phyloP scores from a whole-genome alignment of 129 eudicot genomes.

The Cynara cardunculus region DNA sequence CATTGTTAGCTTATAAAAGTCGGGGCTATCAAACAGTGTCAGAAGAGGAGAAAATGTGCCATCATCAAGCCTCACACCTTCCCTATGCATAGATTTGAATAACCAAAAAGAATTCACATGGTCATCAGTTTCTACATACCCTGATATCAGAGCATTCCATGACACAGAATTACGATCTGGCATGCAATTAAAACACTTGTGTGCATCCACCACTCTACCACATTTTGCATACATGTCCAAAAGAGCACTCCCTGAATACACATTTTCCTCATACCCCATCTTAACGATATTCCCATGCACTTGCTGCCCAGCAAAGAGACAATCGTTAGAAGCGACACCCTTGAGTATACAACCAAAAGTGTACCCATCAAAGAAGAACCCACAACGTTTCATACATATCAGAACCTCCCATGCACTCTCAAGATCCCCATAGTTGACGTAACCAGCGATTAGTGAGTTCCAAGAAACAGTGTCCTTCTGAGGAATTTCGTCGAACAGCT shows the following conservation, averaged over 20 bases:
- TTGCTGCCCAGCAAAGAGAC: slow-evolving; percentile 53
- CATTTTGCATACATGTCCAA: slow-evolving; percentile 89
- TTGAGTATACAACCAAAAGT: slow-evolving; percentile 82
- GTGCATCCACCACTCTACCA: slow-evolving; percentile 61
- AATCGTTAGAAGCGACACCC: slow-evolving; percentile 46
- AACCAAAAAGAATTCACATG: slow-evolving; percentile 35
- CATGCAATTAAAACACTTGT: slow-evolving; percentile 51
- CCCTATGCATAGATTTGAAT: slow-evolving; percentile 48
- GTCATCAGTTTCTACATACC: slow-evolving; percentile 51
- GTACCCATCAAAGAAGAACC: slow-evolving; percentile 56
- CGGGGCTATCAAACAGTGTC: slow-evolving; percentile 55
- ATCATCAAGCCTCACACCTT: slow-evolving; percentile 60
- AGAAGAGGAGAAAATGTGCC: slow-evolving; percentile 79
- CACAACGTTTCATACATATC: slow-evolving; percentile 49
- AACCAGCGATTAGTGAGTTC: slow-evolving; percentile 75
- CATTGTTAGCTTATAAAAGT: slow-evolving; percentile 38
- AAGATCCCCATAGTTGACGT: slow-evolving; percentile 49
- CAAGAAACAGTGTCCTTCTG: slow-evolving; percentile 70
- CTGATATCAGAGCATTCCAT: slow-evolving; percentile 83
- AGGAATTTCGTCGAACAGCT: slow-evolving; percentile 81
- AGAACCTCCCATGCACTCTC: slow-evolving; percentile 52
- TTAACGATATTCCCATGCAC: slow-evolving; percentile 58
- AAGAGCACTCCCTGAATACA: slow-evolving; percentile 76
- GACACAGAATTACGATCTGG: slow-evolving; percentile 55
- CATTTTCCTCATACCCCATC: slow-evolving; percentile 51